Conservation (phyloP, 2,329 filamentous ascomycete genomes). For the Amylocarpus encephaloides region DNA sequence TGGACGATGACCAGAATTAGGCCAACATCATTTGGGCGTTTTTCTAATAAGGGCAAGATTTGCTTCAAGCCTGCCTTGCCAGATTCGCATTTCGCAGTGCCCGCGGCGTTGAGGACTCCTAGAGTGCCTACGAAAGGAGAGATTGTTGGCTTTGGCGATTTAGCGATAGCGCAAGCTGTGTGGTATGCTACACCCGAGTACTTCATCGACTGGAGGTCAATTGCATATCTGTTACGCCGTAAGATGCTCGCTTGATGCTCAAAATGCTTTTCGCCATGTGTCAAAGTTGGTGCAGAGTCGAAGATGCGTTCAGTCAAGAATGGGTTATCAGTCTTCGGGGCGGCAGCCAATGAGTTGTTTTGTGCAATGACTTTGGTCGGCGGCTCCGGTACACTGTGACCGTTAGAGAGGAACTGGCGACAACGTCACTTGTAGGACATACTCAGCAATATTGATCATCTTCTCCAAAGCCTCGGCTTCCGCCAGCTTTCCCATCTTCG, state of each 20-base stretch:
- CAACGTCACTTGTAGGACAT: constrained; percentile 28
- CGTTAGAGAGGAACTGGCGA: constrained; percentile 27
- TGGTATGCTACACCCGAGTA: constrained; percentile 51
- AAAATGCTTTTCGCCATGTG: constrained; percentile 60
- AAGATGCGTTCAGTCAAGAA: constrained; percentile 60
- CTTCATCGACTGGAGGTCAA: constrained; percentile 63
- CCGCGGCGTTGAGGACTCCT: constrained; percentile 66
- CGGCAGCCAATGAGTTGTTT: constrained; percentile 51
- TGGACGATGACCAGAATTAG: constrained; percentile 75
- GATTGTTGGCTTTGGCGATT: constrained; percentile 41
- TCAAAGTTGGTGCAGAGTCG: constrained; percentile 45
- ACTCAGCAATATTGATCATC: constrained; percentile 57
- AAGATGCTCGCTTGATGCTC: constrained; percentile 60
- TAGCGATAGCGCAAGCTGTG: constrained; percentile 40
- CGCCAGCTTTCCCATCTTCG: constrained; percentile 56
- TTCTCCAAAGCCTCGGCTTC: constrained; percentile 60
- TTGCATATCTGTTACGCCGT: constrained; percentile 55
- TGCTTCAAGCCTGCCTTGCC: constrained; percentile 64
- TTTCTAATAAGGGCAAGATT: constrained; percentile 63
- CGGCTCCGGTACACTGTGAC: constrained; percentile 54
- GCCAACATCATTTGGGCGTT: constrained; percentile 72
- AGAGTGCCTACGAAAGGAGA: constrained; percentile 47
- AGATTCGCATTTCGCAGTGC: constrained; percentile 56
- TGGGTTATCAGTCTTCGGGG: constrained; percentile 49
- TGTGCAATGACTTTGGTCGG: constrained; percentile 61